Percentiles rank a stretch among this genome's conserved stretches.
These are phyloP conservation scores for Syzygium jambos DNA, from an alignment of 345 rosid species.

Conservation along the genomic window DNA sequence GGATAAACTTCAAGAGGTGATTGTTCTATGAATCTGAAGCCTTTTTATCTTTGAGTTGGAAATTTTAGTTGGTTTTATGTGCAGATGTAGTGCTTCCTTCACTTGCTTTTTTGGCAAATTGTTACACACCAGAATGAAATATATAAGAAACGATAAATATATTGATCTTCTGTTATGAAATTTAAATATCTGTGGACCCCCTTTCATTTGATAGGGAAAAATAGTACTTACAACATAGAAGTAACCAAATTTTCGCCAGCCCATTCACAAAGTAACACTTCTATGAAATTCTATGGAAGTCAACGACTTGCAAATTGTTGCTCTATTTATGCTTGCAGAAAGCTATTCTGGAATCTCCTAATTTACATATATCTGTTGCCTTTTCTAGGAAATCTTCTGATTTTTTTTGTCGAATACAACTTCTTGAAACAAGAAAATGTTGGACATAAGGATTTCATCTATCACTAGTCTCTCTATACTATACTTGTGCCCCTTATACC, in stretches of 20 bases:
- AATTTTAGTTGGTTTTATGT: background rate
- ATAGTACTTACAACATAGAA: background rate
- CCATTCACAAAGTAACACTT: background rate
- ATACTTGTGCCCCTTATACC: background rate
- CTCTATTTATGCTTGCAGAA: background rate
- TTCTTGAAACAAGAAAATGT: background rate
- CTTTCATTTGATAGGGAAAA: background rate
- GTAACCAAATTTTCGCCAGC: background rate
- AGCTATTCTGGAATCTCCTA: background rate
- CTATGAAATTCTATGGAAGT: background rate
- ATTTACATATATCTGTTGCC: background rate
- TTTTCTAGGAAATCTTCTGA: background rate
- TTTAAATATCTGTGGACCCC: background rate
- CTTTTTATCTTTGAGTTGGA: background rate
- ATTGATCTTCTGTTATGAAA: background rate
- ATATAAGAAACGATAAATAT: background rate
- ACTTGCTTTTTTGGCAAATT: background rate
- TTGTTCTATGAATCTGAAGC: background rate
- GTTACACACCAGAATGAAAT: background rate
- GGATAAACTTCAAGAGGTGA: constrained; percentile 81
- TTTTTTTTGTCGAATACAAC: background rate
- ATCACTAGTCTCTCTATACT: background rate
- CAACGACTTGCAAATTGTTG: background rate
- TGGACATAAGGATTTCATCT: background rate
- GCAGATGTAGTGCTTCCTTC: background rate